Base-by-base conservation (phyloP, 2,329 filamentous ascomycete genomes). In the Immersiporthe knoxdaviesiana region DNA sequence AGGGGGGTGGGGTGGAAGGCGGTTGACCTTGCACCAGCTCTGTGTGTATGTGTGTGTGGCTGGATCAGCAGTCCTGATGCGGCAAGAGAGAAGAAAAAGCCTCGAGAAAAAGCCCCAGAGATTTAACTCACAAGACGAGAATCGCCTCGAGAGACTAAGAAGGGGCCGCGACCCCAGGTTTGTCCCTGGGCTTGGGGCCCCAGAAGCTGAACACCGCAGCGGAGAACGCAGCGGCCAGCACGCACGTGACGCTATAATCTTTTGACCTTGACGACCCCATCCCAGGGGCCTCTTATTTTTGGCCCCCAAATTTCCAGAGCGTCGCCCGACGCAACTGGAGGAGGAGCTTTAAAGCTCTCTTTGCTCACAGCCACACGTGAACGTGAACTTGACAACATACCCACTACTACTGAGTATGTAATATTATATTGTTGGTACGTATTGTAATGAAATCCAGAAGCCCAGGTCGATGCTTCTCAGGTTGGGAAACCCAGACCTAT, bases 231-330 rank as follows among this genome's bases (percentile, higher is more conserved):
- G 65, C 58, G 56, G 47, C 62, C 37, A 60, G 50, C 30, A 44
- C 62, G 64, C 69, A 70, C 69, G 69, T 70, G 69, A 70, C 66
- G 63, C 39, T 62, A 32, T 56, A 58, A 30, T 56, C 52, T 54
- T n/a, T n/a, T 30, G 52, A 56, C 52, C 52, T 56, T 56, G 52
- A 30, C 52, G 52, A 56, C 24, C 52, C 12, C 14, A 30, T 14
- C 2, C 41, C 18, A 54, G 62, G 63, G 60, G 60, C 50, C n/a
- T 65, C 61, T 47, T 47, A 14, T n/a, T 47, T 56, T 56, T 56
- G 52, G 52, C 52, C 52, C 52, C 52, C 52, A 56, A 56, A 7
- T 35, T 35, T 8, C 24, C 21, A 47, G 3, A 35, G 14, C 32
- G 14, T 24, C 52, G 21, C 24, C 24, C 27, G 27, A 32, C 27